Evolutionary conservation across 2,329 filamentous ascomycete genomes (phyloP), one percentile per base, ranked within the genome.

Genomic region (Cladophialophora yegresii): DNA sequence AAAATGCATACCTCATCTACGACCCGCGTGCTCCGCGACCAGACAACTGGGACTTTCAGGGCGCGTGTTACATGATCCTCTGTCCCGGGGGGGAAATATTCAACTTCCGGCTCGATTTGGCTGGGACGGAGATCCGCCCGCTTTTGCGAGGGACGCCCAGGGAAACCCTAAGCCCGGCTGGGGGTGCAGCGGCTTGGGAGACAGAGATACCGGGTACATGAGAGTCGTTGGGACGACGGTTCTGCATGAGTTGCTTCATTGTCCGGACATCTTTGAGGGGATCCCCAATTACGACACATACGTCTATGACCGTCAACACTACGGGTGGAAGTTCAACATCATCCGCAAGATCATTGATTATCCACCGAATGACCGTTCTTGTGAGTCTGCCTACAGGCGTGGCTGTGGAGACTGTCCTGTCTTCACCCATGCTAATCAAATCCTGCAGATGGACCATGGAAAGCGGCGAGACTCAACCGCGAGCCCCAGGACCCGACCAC

Each of bases 171-270:
- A 28, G 23, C 13, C 43, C 3, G 60, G 60, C 1, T 62, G 45
- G 16, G 60, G 60, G 3, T 62, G 60, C 60, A 54, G 36, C 26
- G 60, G 60, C 8, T 20, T 62, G 9, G 43, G 54, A 3, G 53
- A 50, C 28, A 53, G 43, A 22, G 60, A 62, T 43, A 50, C 51
- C 2, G 22, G 36, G 6, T 57, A 49, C 53, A 51, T 53, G 60
- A 50, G 36, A 53, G 43, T 51, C 30, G 28, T 40, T 3, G 60
- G 60, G 7, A 16, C 54, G 12, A 51, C 54, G 43, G 26, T 57
- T 16, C 22, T 62, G 43, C 60, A 62, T 30, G 60, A 62, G 54
- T 16, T 62, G 2, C 28, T 62, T 7, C 60, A 62, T 45, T 62
- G 60, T 43, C 60, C 43, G 9, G 30, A 20, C 13, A 36, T 57